phyloP scores from a whole-genome alignment of 345 rosid species.

The Geranium rotundifolium region DNA sequence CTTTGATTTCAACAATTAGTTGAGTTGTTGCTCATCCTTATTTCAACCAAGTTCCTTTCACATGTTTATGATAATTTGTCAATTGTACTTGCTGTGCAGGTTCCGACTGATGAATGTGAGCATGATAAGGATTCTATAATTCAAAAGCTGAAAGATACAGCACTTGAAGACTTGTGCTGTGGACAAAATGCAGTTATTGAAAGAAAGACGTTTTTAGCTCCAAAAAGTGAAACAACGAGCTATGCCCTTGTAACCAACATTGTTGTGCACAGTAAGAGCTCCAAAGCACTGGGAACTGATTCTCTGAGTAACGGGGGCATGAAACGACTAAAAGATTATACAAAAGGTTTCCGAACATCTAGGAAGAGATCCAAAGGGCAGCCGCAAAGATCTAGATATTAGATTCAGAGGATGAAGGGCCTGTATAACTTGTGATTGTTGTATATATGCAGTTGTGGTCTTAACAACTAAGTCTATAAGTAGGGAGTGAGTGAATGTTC shows the following conservation, averaged over 20 bases:
- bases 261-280: slow-evolving; percentile 4
- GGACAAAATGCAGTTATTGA: slow-evolving; percentile 45
- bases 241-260: slow-evolving; percentile 64
- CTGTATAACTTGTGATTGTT: not conserved
- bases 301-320: slow-evolving; percentile 30
- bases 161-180: slow-evolving; percentile 33
- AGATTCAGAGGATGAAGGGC: not conserved
- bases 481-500: not conserved
- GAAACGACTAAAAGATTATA: slow-evolving; percentile 32
- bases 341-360: slow-evolving; percentile 21
- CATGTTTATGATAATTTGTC: not conserved
- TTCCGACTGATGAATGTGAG: slow-evolving; percentile 19
- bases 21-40: not conserved
- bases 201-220: slow-evolving; percentile 23
- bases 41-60: not conserved
- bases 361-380: slow-evolving; percentile 46
- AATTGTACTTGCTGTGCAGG: slow-evolving; percentile 27
- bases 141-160: slow-evolving; percentile 42
- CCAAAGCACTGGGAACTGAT: slow-evolving; percentile 29
- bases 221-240: slow-evolving; percentile 42
- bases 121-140: slow-evolving; percentile 36
- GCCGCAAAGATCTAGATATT: slow-evolving; percentile 33
- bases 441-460: not conserved
- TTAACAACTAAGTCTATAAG: not conserved
- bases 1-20: not conserved